These are phyloP conservation scores for Cerioporus squamosus DNA, from an alignment of 1,284 basidiomycete species.

Conservation along the genomic window DNA sequence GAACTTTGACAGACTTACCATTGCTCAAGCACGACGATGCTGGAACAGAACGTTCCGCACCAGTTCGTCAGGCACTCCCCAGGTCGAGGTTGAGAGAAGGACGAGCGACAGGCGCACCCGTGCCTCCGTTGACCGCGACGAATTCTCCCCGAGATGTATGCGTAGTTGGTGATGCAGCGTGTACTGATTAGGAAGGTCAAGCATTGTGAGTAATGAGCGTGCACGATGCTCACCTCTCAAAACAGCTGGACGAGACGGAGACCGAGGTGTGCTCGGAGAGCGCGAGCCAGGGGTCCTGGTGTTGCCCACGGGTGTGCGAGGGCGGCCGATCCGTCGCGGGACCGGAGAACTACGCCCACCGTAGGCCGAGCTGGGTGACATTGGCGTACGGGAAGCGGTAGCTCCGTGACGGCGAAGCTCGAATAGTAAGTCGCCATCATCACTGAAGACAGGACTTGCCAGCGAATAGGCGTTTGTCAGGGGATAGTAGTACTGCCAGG, in stretches of 20 bases:
- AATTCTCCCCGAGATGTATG: too few species aligned
- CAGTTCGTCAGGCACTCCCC: too few species aligned
- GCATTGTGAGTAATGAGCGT: too few species aligned
- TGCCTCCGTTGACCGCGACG: too few species aligned
- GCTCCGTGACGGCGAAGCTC: slow-evolving; percentile 29
- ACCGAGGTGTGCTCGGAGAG: neutral
- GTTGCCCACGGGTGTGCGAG: neutral
- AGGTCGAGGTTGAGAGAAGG: too few species aligned
- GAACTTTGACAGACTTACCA: too few species aligned
- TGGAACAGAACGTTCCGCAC: too few species aligned
- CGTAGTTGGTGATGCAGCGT: neutral
- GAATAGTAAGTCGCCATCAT: slow-evolving; percentile 37
- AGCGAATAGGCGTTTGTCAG: slow-evolving; percentile 32
- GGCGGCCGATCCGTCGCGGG: neutral
- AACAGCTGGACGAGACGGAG: neutral
- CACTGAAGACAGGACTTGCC: slow-evolving; percentile 37
- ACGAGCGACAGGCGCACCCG: too few species aligned
- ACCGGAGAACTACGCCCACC: neutral
- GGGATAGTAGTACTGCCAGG: slow-evolving; percentile 35
- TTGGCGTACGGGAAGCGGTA: neutral
- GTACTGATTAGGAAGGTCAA: neutral
- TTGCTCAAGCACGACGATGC: too few species aligned
- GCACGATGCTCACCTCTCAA: neutral
- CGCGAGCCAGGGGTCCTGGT: neutral
- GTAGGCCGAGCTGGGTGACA: neutral